Evolutionary conservation across 768 basidiomycete species (phyloP).

Genomic region (Rhodocollybia butyracea): DNA sequence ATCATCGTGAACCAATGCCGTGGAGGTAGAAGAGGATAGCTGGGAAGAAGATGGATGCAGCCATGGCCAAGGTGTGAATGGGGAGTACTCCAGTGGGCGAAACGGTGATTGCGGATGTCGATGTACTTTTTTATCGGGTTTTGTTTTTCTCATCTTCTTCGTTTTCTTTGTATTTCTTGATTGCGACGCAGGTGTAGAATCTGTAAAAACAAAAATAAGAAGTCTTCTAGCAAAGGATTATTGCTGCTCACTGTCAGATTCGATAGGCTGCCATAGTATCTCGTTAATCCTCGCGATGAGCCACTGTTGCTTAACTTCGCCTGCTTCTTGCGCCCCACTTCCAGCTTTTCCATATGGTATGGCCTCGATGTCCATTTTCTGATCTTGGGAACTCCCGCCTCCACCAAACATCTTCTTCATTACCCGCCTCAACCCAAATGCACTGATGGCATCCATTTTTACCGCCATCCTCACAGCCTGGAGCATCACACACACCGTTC

Average conservation of each 20-base stretch:
- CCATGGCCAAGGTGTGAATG: constrained; percentile 1
- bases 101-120: neutral
- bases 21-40: neutral
- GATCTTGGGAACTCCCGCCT: neutral
- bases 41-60: neutral
- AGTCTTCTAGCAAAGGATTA: neutral
- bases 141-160: too few relatives aligned
- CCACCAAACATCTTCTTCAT: neutral
- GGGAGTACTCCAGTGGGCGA: neutral
- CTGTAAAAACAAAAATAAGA: neutral
- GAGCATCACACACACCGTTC: constrained; percentile 5
- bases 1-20: neutral
- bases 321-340: neutral
- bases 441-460: constrained; percentile 5
- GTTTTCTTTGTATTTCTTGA: too few relatives aligned
- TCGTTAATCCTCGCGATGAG: neutral
- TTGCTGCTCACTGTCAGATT: neutral
- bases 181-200: neutral
- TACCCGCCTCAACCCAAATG: neutral
- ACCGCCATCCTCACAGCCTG: constrained; percentile 3
- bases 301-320: neutral
- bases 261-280: neutral
- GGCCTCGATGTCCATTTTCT: neutral
- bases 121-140: neutral
- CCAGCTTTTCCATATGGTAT: neutral